Conservation (phyloP, 495 filamentous ascomycete genomes). For the Penicillium turbatum region DNA sequence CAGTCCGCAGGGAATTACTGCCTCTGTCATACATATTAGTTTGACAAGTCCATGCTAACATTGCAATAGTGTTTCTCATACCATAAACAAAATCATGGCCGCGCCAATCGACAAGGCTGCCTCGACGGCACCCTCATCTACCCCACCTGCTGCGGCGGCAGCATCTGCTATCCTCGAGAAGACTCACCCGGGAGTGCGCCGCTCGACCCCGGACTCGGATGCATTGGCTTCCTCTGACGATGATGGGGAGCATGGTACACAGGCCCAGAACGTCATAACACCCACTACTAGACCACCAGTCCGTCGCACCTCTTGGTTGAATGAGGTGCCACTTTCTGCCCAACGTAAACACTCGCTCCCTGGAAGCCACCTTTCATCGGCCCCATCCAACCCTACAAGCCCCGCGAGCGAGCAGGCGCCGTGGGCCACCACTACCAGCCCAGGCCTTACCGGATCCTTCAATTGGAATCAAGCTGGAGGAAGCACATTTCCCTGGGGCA, state of each 20-base stretch:
- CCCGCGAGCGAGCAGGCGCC: conserved; percentile 64
- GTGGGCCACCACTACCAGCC: conserved; percentile 55
- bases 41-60: neutral
- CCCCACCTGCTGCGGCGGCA: conserved; percentile 34
- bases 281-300: conserved; percentile 36
- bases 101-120: conserved; percentile 25
- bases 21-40: conserved; percentile 1
- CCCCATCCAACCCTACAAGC: conserved; percentile 68
- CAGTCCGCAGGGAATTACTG: neutral
- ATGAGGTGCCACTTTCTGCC: conserved; percentile 43
- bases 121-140: conserved; percentile 15
- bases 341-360: conserved; percentile 50
- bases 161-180: conserved; percentile 67
- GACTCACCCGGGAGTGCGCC: conserved; percentile 58
- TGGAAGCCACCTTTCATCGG: conserved; percentile 63
- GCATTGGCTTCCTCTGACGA: conserved; percentile 91
- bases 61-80: neutral
- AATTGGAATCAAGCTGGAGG: conserved; percentile 55
- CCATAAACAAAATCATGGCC: conserved; percentile 33
- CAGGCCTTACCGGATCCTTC: conserved; percentile 47
- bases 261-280: conserved; percentile 32
- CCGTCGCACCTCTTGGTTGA: conserved; percentile 53
- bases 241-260: conserved; percentile 56
- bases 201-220: conserved; percentile 89
- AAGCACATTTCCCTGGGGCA: conserved; percentile 66